Conservation (phyloP, 805 yeast genomes). For the Saccharomycopsis schoenii region DNA sequence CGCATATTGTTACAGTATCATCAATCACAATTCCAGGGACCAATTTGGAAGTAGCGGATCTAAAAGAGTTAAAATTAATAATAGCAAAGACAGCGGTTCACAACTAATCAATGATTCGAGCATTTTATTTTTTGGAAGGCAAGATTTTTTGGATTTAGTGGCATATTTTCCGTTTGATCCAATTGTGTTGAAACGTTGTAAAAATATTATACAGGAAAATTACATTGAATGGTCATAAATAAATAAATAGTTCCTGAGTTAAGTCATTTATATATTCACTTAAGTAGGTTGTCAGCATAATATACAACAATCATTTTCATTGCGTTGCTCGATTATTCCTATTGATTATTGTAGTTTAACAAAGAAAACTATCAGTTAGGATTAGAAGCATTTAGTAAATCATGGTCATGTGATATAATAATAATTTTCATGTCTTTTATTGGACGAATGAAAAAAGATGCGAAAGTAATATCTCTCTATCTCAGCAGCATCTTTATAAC, state of each 20-base stretch:
- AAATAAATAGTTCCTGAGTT: too few relatives aligned
- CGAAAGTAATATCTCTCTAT: not conserved
- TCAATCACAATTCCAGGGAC: slow-evolving; percentile 79
- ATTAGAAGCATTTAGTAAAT: too few relatives aligned
- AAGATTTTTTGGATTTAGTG: slow-evolving; percentile 80
- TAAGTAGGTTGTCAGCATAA: too few relatives aligned
- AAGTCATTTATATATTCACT: too few relatives aligned
- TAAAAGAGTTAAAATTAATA: not conserved
- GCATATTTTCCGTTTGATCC: slow-evolving; percentile 98
- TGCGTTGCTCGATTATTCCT: not conserved
- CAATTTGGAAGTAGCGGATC: slow-evolving; percentile 34
- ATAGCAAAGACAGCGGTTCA: slow-evolving; percentile 1
- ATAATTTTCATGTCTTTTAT: not conserved
- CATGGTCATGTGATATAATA: not conserved
- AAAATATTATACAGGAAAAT: slow-evolving; percentile 40
- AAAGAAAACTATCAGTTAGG: too few relatives aligned
- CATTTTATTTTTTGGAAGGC: slow-evolving; percentile 41
- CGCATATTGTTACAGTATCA: slow-evolving; percentile 87
- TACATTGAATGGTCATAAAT: slow-evolving; percentile 82
- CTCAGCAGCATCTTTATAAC: not conserved
- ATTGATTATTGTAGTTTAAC: too few relatives aligned
- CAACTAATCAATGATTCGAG: slow-evolving; percentile 6
- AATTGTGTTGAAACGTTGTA: slow-evolving; percentile 54
- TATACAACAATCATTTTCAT: not conserved
- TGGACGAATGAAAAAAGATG: not conserved